Base-by-base conservation (phyloP, 208 protist genomes). In the Crithidia sp. region DNA sequence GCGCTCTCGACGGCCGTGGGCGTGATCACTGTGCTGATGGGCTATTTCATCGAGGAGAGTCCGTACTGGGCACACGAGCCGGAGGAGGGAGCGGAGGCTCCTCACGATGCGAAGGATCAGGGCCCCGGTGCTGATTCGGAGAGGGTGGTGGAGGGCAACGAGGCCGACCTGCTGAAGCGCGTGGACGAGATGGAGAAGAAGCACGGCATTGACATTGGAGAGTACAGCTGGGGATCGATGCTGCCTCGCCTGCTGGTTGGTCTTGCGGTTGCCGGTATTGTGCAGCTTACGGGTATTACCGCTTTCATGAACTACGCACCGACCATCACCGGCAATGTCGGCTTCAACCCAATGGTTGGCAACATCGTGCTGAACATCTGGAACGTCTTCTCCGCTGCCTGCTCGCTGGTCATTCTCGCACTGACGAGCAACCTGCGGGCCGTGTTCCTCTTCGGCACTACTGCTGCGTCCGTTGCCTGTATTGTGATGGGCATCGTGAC, bases 261-360 rank as follows among this genome's bases (percentile, higher is more conserved):
- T 41, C 52, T 73, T 45, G 74, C 84, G 12, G 74, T 88, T 57
- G 80, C 86, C 12, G 81, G 83, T 36, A 81, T 88, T 52, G 72
- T 85, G 52, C 90, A 95, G 75, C 75, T 96, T 74, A 96, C 91
- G 43, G 88, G 91, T 60, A 92, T 94, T 61, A 92, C 88, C 66
- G 87, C 87, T 60, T 82, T 96, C 44, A 94, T 93, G 88, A 93
- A 91, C 78, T 96, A 94, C 76, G 87, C 91, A 14, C 88, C 87
- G 12, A 91, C 73, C 28, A 93, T 96, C 75, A 92, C 84, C 68
- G 73, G 71, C 52, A 84, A 75, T 54, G 72, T 92, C 37, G 86
- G 87, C 53, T 69, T 92, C 45, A 74, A 75, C 7, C 83, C 88
- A 6, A 78, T 93, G 12, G 66, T 87, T 7, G 91, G 88, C 55